Base-by-base conservation (phyloP, 1,284 basidiomycete species). In the Leccinum variabile region DNA sequence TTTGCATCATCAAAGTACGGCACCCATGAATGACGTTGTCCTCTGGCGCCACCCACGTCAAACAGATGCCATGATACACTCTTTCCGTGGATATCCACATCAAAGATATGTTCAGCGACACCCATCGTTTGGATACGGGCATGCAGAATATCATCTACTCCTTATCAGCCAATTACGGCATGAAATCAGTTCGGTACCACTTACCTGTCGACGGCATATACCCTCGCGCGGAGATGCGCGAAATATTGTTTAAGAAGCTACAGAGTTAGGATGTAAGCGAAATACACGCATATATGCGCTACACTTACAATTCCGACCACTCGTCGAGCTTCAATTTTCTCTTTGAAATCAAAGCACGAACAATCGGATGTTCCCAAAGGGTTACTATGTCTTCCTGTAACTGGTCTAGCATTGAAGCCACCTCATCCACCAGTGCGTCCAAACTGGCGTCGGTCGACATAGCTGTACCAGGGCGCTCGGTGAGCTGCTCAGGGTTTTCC, bases 121-220 rank as follows among this genome's bases (percentile, higher is more conserved):
- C 90, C 90, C 86, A 93, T 91, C 7, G 90, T 93, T 69, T 92
- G 91, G 57, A 93, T 88, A 30, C 91, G 87, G 22, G 90, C 90
- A 70, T 91, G 90, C 11, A 93, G 79, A 59, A 93, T 92, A 69
- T 93, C 91, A 72, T 92, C 91, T 91, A 63, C 13, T n/a, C 46
- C 32, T 49, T 41, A 33, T 63, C 46, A 65, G 57, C 28, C 28
- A 30, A 56, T 35, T 10, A 52, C 37, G 35, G 4, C 25, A 33
- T 28, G 37, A 35, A 44, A 32, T 18, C 11, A 60, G 56, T 57
- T 33, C 57, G 57, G 44, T 41, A 54, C 14, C 6, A 62, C 69
- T 57, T 70, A 89, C 89, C 90, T 57, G 84, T 90, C 1, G 87
- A 86, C 32, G 91, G 91, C 55, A 89, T 75, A 67, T 92, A 93